Evolutionary conservation across 306 rosid species (phyloP), one percentile per base, ranked within the genome.

Genomic region (Hippophae gyantsensis): DNA sequence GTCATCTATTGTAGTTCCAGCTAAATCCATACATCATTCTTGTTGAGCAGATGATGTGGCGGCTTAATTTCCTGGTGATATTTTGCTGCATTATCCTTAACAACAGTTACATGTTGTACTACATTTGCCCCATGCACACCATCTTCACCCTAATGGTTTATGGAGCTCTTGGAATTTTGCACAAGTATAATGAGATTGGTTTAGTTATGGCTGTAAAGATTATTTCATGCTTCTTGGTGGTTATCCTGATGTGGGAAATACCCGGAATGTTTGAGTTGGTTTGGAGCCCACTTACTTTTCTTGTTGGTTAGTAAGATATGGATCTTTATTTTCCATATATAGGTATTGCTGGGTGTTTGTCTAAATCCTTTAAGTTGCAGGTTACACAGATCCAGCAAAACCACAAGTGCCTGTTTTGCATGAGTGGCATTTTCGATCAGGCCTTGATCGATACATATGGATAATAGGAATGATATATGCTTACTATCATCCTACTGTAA

Each of bases 81-180:
- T 80, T 85, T 73, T 72, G 82, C 66, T 92, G 97, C 72, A 9
- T 92, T 55, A 78, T 88, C 65, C 99, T 92, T 38, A 67, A 88
- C 84, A 92, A 92, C 80, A 92, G 88, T 78, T 92, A 92, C 73
- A 85, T 77, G 85, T 74, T 92, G 14, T 92, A 88, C 84, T 92
- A 92, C 82, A 88, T 92, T 69, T 92, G 99, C 72, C 99, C 99
- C 18, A 88, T 92, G 97, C 99, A 92, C 78, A 92, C 99, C 42
- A 89, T 92, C 48, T 85, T 88, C 83, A 88, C 99, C 66, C 93
- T 92, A 18, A 82, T 82, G 90, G 96, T 92, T 60, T 92, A 86
- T 48, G 99, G 93, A 59, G 85, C 84, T 13, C 88, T 92, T 54
- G 94, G 86, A 61, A 82, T 82, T 70, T 10, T 88, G 75, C 73